Evolutionary conservation across 768 basidiomycete genomes (phyloP), one percentile per base, ranked within the genome.

Genomic region (Guyanaporus albipodus): DNA sequence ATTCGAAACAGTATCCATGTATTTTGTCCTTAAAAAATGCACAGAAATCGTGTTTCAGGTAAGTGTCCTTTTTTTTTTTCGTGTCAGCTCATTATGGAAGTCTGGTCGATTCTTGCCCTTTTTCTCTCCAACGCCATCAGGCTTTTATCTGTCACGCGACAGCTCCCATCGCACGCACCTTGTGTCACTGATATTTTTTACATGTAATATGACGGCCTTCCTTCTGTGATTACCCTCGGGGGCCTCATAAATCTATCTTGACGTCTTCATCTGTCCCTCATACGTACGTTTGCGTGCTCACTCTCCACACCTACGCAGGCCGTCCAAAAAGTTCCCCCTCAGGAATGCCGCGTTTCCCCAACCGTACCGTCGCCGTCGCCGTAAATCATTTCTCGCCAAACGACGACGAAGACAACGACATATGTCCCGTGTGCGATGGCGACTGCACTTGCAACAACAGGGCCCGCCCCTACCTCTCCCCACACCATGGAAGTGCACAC

Each of bases 391-490:
- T 57, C 55, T 55, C 61, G 42, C 59, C 42, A 49, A 73, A 76
- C 68, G 80, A 82, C 71, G 83, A 86, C 68, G 88, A 90, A 62
- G 85, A 87, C 75, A 79, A 80, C 79, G 84, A 89, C 65, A 88
- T 91, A 46, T 91, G 88, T 67, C 88, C 87, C 8, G 87, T 91
- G 54, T 91, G 88, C 86, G 89, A 91, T 74, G 83, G 85, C 61
- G 83, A 87, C 62, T 91, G 88, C 73, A 90, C 85, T 24, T 91
- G 88, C 75, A 49, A 67, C 65, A 80, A 75, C 73, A 72, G 67
- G 56, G 62, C 70, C 44, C 61, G 56, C 49, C 49, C 61, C 35
- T 60, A 64, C 44, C 49, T 63, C 42, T 66, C 61, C 49, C 70
- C 63, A 54, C 58, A 52, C 45, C 53, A 55, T 50, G 72, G 71